Base-by-base conservation (phyloP, 164 flowering plant genomes). In the Platanus orientalis region DNA sequence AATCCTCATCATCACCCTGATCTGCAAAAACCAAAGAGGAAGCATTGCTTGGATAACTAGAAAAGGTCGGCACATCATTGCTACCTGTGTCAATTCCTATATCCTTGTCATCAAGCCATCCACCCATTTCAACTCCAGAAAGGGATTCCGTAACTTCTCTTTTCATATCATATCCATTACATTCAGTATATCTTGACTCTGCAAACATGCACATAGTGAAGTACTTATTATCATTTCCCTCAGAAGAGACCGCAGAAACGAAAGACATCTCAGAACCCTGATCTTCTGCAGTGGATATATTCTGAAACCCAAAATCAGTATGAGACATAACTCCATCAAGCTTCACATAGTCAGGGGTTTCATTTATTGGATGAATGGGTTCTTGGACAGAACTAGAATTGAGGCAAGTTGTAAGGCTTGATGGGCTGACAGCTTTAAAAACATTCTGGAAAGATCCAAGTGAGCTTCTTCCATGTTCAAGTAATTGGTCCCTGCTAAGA, bases 211-310 rank as follows among this genome's bases (percentile, higher is more conserved):
- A 69, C n/a, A 75, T 55, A 32, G 47, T 48, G n/a, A 42, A 61
- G 40, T 23, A 47, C 24, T 36, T 57, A 30, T 60, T 68, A 30
- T 67, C 74, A 39, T 51, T 61, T 51, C 59, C 74, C 1, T 73
- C 78, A 42, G 61, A 65, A 16, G 82, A 83, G n/a, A 54, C 29
- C 40, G 70, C 79, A 57, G 79, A 73, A 51, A 71, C 62, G 51
- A 73, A 68, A 48, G 83, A 78, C 68, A 66, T 63, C 28, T 69
- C 79, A 26, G 79, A 76, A 63, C 58, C 64, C 3, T 23, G 47
- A 59, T 77, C 78, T n/a, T 73, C 77, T 9, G 45, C 26, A 12
- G 55, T 40, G 9, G 51, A 42, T 30, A 53, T 63, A 52, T 40
- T 62, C 25, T 34, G 68, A 42, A 56, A 12, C 23, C 61, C 74